A percentile compares a stretch with the other conserved stretches of the same genome.
Evolutionary conservation across 192 early-diverging fungal genomes (phyloP).

Genomic region (Coemansia sp.): DNA sequence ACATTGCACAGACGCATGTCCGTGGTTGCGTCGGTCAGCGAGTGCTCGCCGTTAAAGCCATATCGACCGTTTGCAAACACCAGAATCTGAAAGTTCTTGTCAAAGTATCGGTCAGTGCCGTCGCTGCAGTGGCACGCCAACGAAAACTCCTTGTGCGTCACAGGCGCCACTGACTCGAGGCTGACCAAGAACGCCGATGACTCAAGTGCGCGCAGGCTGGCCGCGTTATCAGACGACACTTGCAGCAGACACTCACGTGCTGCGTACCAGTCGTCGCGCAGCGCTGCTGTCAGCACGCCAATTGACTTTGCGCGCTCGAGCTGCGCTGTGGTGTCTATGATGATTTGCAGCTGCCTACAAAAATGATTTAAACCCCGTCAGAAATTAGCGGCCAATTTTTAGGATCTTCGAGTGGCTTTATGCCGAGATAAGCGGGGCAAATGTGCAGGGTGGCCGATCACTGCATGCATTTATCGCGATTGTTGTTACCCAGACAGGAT

Average conservation of each 20-base stretch:
- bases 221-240: conserved; percentile 61
- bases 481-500: background rate
- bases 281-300: conserved; percentile 58
- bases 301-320: conserved; percentile 46
- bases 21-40: conserved; percentile 77
- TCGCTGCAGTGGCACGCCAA: conserved; percentile 81
- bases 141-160: conserved; percentile 69
- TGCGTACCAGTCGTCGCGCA: conserved; percentile 59
- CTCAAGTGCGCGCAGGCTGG: conserved; percentile 68
- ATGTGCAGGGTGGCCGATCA: background rate
- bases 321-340: conserved; percentile 59
- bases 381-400: conserved; percentile 3
- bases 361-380: background rate
- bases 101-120: conserved; percentile 72
- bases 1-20: conserved; percentile 72
- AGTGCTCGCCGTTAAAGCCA: conserved; percentile 75
- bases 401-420: background rate
- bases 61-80: conserved; percentile 80
- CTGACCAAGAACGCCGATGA: conserved; percentile 74
- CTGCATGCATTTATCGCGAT: conserved; percentile 5
- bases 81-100: conserved; percentile 78
- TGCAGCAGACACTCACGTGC: conserved; percentile 61
- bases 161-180: conserved; percentile 71
- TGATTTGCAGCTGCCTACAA: conserved; percentile 64
- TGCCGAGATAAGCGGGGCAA: background rate